These are phyloP conservation scores for Bimuria novae-zelandiae DNA, from an alignment of 2,329 filamentous ascomycete species.

Conservation along the genomic window DNA sequence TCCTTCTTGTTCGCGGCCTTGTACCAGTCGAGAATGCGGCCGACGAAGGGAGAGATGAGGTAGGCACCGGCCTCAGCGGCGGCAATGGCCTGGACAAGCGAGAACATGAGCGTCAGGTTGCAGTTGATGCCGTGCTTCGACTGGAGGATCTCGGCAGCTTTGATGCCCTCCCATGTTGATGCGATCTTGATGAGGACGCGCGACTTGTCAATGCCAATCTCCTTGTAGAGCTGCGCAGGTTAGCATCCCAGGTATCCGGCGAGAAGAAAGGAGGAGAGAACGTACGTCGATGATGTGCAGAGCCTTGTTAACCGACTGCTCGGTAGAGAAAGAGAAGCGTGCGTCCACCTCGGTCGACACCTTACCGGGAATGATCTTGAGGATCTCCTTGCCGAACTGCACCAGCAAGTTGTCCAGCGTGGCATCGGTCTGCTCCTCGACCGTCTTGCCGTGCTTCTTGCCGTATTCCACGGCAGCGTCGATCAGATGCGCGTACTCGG, in stretches of 20 bases:
- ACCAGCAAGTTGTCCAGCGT: slow-evolving; percentile 94
- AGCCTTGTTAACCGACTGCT: slow-evolving; percentile 92
- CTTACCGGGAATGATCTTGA: slow-evolving; percentile 95
- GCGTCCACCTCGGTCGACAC: slow-evolving; percentile 99
- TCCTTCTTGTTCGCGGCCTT: slow-evolving; percentile 96
- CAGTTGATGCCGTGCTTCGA: slow-evolving; percentile 94
- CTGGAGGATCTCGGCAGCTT: slow-evolving; percentile 96
- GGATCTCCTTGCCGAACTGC: slow-evolving; percentile 97
- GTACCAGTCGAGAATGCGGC: slow-evolving; percentile 99
- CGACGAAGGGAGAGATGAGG: slow-evolving; percentile 99
- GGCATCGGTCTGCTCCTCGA: slow-evolving; percentile 84
- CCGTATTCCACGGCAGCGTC: slow-evolving; percentile 83
- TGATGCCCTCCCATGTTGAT: slow-evolving; percentile 99
- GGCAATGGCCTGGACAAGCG: slow-evolving; percentile 88
- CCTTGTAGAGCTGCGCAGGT: slow-evolving; percentile 80
- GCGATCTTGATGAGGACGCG: slow-evolving; percentile 98
- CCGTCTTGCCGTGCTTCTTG: slow-evolving; percentile 69
- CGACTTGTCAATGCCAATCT: slow-evolving; percentile 87
- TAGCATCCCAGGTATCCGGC: slow-evolving; percentile 18
- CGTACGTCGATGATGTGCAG: slow-evolving; percentile 93
- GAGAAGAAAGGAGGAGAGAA: slow-evolving; percentile 11
- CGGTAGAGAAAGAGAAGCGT: slow-evolving; percentile 90
- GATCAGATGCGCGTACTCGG: slow-evolving; percentile 92
- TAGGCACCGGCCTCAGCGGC: slow-evolving; percentile 93
- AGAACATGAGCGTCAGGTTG: slow-evolving; percentile 99